These are phyloP conservation scores for Suillus subaureus DNA, from an alignment of 768 basidiomycete genomes.

Conservation along the genomic window DNA sequence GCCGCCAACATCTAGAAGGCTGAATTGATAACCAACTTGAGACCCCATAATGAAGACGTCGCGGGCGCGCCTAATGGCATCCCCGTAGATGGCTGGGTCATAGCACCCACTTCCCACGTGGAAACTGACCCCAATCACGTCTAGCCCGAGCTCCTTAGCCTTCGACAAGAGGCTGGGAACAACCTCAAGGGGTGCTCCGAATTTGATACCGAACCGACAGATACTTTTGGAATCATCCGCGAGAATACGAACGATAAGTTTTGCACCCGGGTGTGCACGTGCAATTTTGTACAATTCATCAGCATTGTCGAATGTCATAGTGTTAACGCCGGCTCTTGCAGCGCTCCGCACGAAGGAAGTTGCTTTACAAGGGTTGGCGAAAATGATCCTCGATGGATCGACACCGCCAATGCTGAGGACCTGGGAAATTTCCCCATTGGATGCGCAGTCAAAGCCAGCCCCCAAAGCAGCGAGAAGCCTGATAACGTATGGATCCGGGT, in stretches of 20 bases:
- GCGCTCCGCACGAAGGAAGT: constrained; percentile 90
- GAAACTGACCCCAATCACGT: constrained; percentile 95
- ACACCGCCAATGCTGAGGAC: constrained; percentile 77
- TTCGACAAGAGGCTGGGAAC: constrained; percentile 80
- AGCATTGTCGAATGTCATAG: constrained; percentile 98
- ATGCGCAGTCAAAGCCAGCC: constrained; percentile 96
- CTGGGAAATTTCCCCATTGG: constrained; percentile 86
- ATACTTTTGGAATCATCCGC: constrained; percentile 97
- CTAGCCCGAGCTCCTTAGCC: constrained; percentile 75
- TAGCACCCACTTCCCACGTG: constrained; percentile 98
- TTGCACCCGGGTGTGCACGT: constrained; percentile 75
- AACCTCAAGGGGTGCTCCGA: constrained; percentile 84
- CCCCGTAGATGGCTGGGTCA: constrained; percentile 86
- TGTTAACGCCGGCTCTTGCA: constrained; percentile 75
- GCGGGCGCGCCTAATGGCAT: constrained; percentile 84
- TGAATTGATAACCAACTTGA: constrained; percentile 80
- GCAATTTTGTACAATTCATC: constrained; percentile 96
- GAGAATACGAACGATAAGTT: constrained; percentile 90
- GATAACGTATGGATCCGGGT: constrained; percentile 94
- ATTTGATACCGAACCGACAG: constrained; percentile 93
- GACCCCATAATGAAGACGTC: constrained; percentile 86
- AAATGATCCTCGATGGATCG: constrained; percentile 84
- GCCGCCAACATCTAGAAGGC: constrained; percentile 90
- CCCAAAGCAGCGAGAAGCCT: constrained; percentile 89
- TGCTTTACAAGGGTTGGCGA: constrained; percentile 99